Conservation (phyloP, 163 green algal genomes). For the Chlamydomonas reinhardtii region DNA sequence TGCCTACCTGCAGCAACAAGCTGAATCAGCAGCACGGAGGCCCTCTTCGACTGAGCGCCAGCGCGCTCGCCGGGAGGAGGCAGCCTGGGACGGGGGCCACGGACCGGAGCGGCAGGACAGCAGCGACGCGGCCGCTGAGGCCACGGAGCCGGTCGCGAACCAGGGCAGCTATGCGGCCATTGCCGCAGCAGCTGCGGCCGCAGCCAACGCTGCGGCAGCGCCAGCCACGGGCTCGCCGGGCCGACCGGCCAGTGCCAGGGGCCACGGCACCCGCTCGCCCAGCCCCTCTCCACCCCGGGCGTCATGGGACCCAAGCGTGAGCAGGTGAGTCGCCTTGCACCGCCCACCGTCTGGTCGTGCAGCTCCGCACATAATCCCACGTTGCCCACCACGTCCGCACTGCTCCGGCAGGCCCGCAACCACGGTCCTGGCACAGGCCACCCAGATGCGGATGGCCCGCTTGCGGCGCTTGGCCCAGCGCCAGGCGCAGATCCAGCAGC, state of each 20-base stretch:
- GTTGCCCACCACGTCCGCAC: too few relatives aligned
- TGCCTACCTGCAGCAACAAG: constrained; percentile 26
- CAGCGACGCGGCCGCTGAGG: too few relatives aligned
- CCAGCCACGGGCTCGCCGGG: too few relatives aligned
- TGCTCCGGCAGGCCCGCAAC: constrained; percentile 28
- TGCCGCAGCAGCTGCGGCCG: not conserved
- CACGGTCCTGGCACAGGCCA: constrained; percentile 36
- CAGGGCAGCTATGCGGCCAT: constrained; percentile 22
- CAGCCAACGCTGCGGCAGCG: not conserved
- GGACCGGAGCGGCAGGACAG: too few relatives aligned
- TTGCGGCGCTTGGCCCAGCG: constrained; percentile 39
- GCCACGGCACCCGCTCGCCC: not conserved
- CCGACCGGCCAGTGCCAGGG: not conserved
- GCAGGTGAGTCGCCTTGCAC: constrained; percentile 2
- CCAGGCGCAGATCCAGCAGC: constrained; percentile 26
- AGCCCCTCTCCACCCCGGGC: not conserved
- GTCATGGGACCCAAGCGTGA: constrained; percentile 21
- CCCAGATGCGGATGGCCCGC: constrained; percentile 6
- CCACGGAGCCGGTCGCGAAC: too few relatives aligned
- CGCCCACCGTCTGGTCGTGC: too few relatives aligned
- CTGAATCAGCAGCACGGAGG: constrained; percentile 3
- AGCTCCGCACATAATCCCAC: too few relatives aligned
- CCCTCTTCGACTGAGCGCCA: not conserved
- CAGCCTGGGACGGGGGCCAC: too few relatives aligned
- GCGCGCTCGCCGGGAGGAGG: too few relatives aligned